These are phyloP conservation scores for Fusarium musae DNA, from an alignment of 2,329 filamentous ascomycete species.

Conservation along the genomic window DNA sequence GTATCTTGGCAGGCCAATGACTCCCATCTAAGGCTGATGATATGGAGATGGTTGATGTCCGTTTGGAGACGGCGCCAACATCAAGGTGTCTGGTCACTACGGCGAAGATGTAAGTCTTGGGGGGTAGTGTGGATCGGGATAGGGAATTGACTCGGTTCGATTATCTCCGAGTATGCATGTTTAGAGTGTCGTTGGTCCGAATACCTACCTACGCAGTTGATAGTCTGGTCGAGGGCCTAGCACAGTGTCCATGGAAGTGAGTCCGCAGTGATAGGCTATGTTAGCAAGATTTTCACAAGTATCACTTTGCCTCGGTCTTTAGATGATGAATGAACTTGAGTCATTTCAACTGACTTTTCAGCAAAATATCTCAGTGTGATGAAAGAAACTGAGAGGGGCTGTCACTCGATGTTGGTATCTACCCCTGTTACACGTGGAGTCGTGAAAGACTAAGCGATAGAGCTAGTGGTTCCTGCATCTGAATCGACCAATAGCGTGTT, in stretches of 20 bases:
- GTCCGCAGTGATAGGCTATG: background rate
- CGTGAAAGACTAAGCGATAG: constrained; percentile 9
- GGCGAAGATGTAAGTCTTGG: background rate
- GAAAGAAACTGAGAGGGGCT: background rate
- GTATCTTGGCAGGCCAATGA: constrained; percentile 17
- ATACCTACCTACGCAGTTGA: background rate
- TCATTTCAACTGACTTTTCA: background rate
- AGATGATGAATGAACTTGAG: background rate
- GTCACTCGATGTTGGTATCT: background rate
- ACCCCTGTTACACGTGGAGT: constrained; percentile 29
- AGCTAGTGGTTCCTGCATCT: constrained; percentile 24
- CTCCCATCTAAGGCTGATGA: background rate
- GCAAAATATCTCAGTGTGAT: background rate
- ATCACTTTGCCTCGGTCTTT: background rate
- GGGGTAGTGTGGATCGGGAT: background rate
- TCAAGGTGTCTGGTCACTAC: background rate
- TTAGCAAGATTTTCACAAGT: background rate
- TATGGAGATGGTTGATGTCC: background rate
- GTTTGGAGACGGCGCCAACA: background rate
- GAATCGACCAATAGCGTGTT: constrained; percentile 16
- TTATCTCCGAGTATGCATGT: background rate
- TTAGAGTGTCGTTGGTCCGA: background rate
- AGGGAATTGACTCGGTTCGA: background rate
- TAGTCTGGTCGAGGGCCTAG: background rate
- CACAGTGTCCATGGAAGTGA: background rate